Percentiles rank a stretch among this genome's conserved stretches.
phyloP scores from a whole-genome alignment of 768 basidiomycete species.

The Naganishia vishniacii region DNA sequence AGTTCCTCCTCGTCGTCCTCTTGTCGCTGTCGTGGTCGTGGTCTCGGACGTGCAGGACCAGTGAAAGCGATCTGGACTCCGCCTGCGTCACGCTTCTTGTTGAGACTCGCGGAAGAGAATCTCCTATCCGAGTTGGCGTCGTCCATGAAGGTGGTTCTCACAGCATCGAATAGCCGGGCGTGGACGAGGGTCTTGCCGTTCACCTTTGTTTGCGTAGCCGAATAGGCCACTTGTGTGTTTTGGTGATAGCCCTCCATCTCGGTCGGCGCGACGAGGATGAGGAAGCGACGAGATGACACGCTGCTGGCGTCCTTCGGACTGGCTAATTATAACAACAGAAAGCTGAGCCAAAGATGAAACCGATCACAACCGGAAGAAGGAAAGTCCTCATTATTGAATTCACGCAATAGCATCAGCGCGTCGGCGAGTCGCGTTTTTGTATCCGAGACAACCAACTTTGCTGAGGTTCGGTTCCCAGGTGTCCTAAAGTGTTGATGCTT shows the following conservation, averaged over 20 bases:
- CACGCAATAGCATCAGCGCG: too few species aligned
- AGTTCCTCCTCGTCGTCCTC: neutral
- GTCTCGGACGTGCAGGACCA: neutral
- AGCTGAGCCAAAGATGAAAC: too few species aligned
- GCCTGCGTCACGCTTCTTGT: neutral
- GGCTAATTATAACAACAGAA: too few species aligned
- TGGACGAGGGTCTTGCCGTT: constrained; percentile 4
- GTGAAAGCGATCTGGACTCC: neutral
- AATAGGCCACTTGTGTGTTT: neutral
- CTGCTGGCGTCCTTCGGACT: too few species aligned
- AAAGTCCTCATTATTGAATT: too few species aligned
- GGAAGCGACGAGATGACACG: too few species aligned
- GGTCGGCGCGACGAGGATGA: too few species aligned
- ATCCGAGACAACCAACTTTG: neutral
- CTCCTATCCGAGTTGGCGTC: neutral
- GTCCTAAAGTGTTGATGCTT: too few species aligned
- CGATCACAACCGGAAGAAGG: too few species aligned
- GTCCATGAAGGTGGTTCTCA: neutral
- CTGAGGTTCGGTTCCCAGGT: too few species aligned
- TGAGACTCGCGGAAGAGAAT: neutral
- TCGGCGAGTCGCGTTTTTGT: too few species aligned
- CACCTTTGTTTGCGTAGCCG: neutral
- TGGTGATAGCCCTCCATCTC: neutral
- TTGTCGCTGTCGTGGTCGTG: neutral
- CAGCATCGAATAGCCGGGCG: neutral